These are phyloP conservation scores for Chamaecyparis obtusa DNA, from an alignment of 75 land plant species.

Conservation along the genomic window DNA sequence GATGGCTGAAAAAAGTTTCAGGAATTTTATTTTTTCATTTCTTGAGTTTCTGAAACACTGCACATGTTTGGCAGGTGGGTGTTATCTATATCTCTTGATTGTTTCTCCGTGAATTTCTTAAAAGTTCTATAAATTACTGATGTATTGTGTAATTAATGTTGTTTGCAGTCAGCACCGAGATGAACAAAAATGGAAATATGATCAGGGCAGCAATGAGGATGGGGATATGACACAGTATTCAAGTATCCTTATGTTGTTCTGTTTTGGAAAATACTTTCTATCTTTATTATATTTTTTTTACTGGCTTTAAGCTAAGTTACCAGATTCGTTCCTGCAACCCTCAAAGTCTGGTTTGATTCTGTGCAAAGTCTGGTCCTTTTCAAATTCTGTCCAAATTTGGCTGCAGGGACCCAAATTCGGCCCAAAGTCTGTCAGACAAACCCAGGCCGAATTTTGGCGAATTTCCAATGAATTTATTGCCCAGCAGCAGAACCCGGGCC, in stretches of 20 bases:
- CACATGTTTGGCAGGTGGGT: not conserved
- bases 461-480: no score
- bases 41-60: not conserved
- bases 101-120: not conserved
- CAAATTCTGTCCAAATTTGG: no score
- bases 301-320: no score
- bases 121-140: not conserved
- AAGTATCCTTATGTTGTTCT: conserved; percentile 8
- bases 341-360: no score
- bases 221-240: conserved; percentile 6
- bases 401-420: no score
- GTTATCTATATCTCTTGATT: not conserved
- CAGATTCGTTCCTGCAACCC: no score
- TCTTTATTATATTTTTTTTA: not conserved
- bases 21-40: not conserved
- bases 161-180: conserved; percentile 6
- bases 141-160: not conserved
- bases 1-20: not conserved
- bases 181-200: conserved; percentile 4
- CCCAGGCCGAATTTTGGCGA: no score
- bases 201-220: conserved; percentile 2
- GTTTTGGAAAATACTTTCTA: not conserved
- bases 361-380: no score
- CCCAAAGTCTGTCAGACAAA: no score
- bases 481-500: no score